Evolutionary conservation across 345 rosid genomes (phyloP).

Genomic region (Gossypium longicalyx): DNA sequence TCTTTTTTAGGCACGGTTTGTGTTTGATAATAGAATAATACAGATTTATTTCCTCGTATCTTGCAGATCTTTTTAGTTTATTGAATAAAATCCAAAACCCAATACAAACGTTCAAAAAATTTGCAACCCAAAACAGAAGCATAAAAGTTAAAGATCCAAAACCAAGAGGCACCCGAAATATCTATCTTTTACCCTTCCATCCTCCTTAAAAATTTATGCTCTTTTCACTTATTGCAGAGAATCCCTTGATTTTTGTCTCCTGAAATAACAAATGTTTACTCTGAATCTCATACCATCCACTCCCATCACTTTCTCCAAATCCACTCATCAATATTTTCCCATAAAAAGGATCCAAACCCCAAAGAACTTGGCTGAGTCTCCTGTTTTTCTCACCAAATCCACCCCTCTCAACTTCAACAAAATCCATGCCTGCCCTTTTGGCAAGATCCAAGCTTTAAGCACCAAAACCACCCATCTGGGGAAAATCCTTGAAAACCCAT

Average conservation of each 20-base stretch:
- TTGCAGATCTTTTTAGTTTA: not conserved
- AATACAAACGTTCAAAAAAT: not conserved
- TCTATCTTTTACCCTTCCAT: not conserved
- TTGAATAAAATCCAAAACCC: constrained; percentile 2
- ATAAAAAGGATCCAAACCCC: constrained; percentile 29
- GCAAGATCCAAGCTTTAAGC: constrained; percentile 39
- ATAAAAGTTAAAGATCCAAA: not conserved
- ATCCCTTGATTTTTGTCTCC: not conserved
- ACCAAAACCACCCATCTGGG: constrained; percentile 23
- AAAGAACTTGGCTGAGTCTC: constrained; percentile 18
- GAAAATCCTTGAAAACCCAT: constrained; percentile 22
- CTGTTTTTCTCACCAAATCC: constrained; percentile 28
- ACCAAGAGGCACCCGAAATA: not conserved
- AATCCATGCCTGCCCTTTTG: constrained; percentile 32
- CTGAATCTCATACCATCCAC: constrained; percentile 43
- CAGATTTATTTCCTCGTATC: not conserved
- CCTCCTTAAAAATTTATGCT: not conserved
- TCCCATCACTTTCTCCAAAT: constrained; percentile 41
- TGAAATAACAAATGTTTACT: constrained; percentile 41
- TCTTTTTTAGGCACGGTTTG: no score
- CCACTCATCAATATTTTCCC: constrained; percentile 21
- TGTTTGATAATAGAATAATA: not conserved
- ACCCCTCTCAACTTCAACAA: constrained; percentile 17
- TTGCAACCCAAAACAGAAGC: not conserved
- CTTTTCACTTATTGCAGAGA: constrained; percentile 10